Conservation (phyloP, 139 green algal species). For the Chlorella vulgaris region DNA sequence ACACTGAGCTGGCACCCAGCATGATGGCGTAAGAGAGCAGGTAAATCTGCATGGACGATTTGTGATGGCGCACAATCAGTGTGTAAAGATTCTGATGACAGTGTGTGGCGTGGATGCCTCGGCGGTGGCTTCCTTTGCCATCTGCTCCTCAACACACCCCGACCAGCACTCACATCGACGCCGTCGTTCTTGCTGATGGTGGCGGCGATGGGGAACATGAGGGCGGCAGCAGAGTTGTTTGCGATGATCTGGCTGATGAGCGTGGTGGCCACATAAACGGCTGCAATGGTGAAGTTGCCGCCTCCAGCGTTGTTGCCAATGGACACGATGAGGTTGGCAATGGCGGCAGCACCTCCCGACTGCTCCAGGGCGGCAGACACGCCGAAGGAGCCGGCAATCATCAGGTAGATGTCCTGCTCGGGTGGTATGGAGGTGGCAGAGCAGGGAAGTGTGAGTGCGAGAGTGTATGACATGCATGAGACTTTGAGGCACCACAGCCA, state of each 20-base stretch:
- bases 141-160: no score
- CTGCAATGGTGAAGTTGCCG: constrained; percentile 46
- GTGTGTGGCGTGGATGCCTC: no score
- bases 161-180: constrained; percentile 33
- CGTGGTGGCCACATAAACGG: constrained; percentile 60
- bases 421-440: neutral
- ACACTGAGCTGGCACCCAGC: constrained; percentile 64
- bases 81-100: no score
- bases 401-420: constrained; percentile 54
- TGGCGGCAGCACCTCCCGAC: constrained; percentile 46
- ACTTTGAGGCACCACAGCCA: neutral
- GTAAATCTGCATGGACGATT: constrained; percentile 31
- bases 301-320: constrained; percentile 48
- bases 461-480: neutral
- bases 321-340: constrained; percentile 50
- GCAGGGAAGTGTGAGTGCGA: neutral
- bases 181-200: constrained; percentile 46
- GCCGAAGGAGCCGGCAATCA: constrained; percentile 62
- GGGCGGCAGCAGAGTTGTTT: constrained; percentile 67
- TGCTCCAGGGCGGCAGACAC: constrained; percentile 49
- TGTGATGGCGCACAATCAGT: neutral
- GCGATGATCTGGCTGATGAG: constrained; percentile 64
- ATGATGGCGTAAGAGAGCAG: constrained; percentile 52
- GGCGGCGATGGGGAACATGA: constrained; percentile 58
- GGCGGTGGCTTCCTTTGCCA: no score